These are phyloP conservation scores for Claviceps sp. DNA, from an alignment of 2,329 filamentous ascomycete species.

Conservation along the genomic window DNA sequence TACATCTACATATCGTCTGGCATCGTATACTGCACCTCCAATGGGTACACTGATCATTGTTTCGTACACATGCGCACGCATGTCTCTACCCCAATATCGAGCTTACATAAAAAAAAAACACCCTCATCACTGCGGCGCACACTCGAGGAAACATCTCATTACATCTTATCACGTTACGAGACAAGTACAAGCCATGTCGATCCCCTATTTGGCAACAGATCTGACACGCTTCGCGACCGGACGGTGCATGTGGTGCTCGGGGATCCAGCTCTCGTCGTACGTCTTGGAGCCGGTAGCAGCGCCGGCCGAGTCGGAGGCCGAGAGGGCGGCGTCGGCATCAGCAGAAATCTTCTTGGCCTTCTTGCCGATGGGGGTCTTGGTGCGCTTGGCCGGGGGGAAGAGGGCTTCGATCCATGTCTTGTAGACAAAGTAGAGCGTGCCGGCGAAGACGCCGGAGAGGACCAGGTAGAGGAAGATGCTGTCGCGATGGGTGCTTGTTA, in stretches of 20 bases:
- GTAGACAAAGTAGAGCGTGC: conserved; percentile 91
- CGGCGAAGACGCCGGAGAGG: conserved; percentile 64
- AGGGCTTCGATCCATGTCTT: conserved; percentile 94
- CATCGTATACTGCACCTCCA: no score
- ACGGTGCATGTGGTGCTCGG: conserved; percentile 75
- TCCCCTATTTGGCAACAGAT: conserved; percentile 36
- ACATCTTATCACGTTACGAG: not conserved
- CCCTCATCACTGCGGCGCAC: no score
- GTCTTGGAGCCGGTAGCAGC: conserved; percentile 55
- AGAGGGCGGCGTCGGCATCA: conserved; percentile 47
- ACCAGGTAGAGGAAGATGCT: conserved; percentile 98
- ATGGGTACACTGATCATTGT: no score
- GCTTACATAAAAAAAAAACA: no score
- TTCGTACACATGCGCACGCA: no score
- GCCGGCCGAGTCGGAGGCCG: conserved; percentile 57
- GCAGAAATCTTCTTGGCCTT: conserved; percentile 53
- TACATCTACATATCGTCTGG: no score
- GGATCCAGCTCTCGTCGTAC: conserved; percentile 92
- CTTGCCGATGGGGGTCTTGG: conserved; percentile 34
- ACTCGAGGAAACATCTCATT: no score
- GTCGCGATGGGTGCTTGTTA: not conserved
- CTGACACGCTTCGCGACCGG: conserved; percentile 59
- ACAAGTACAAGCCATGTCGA: not conserved
- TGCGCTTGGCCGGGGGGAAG: conserved; percentile 79
- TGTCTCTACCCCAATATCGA: no score